Evolutionary conservation across 2,329 filamentous ascomycete species (phyloP), one percentile per base, ranked within the genome.

Genomic region (Penicillium nordicum): DNA sequence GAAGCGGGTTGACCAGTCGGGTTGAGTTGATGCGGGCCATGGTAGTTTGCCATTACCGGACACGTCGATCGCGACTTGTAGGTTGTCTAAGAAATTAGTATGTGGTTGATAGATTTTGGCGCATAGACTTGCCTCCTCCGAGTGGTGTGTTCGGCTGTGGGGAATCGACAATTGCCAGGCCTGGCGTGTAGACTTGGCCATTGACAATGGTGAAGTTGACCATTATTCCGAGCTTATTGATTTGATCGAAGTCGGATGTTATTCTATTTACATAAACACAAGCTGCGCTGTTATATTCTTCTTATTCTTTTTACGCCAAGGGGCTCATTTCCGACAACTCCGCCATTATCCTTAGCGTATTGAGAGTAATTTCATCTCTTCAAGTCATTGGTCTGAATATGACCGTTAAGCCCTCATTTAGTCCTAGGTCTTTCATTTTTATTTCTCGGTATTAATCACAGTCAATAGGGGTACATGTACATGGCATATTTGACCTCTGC

Each of bases 111-210:
- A 27, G 2, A 18, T 37, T 21, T 37, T 82, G 78, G 1, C 55
- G 68, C 88, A 49, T 50, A 41, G 76, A 52, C 81, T 66, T 70
- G 84, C 84, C 80, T 72, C 85, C 85, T 58, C 85, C 85, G 36
- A 87, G 69, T 1, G 85, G 84, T 11, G 85, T 87, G 49, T 81
- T 80, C 5, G 85, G 85, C 59, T 88, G 85, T 12, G 85, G 85
- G 32, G 87, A 80, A 71, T 89, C 82, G 36, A 89, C 75, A 54
- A 89, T 82, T 25, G 81, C 86, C 53, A 89, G 80, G 0, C 87
- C 87, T 0, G 87, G 86, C 0, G 87, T 90, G 65, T 82, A 88
- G 52, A 90, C 82, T 64, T 89, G 85, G 16, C 87, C 87, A 62
- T 83, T 83, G 23, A 83, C 59, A 21, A 64, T 40, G 2, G 60